Evolutionary conservation across 1,284 basidiomycete genomes (phyloP).

Genomic region (Tausonia pullulans): DNA sequence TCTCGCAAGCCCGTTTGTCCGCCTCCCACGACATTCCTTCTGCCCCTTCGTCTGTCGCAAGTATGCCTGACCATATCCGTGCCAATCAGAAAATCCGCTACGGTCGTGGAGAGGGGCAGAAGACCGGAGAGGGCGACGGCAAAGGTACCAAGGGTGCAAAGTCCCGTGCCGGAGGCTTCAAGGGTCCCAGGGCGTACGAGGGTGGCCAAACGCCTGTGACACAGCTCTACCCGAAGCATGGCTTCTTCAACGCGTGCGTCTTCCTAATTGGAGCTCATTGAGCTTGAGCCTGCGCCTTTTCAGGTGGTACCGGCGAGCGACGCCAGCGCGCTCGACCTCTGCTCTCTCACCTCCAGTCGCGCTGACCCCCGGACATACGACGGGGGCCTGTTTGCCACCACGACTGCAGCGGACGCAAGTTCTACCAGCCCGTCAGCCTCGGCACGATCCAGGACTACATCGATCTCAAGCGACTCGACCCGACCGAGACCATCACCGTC

Average conservation of each 20-base stretch:
- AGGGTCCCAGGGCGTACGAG: constrained; percentile 56
- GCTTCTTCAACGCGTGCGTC: constrained; percentile 82
- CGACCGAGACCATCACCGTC: constrained; percentile 77
- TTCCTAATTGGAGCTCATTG: neutral
- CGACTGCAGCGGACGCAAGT: constrained; percentile 49
- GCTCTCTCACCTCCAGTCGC: too few relatives aligned
- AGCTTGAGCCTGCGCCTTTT: neutral
- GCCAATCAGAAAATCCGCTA: neutral
- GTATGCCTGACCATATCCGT: too few relatives aligned
- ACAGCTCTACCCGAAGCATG: constrained; percentile 84
- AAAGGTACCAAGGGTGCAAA: constrained; percentile 95
- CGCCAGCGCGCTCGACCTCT: too few relatives aligned
- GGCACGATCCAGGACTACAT: constrained; percentile 86
- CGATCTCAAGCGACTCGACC: constrained; percentile 64
- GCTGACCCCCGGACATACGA: too few relatives aligned
- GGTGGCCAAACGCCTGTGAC: constrained; percentile 92
- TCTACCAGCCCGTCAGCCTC: constrained; percentile 73
- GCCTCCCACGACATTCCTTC: too few relatives aligned
- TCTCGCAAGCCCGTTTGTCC: too few relatives aligned
- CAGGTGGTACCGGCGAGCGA: too few relatives aligned
- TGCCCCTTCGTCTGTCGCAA: too few relatives aligned
- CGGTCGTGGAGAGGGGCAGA: constrained; percentile 11
- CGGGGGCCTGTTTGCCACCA: too few relatives aligned
- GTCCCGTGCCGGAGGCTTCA: constrained; percentile 59
- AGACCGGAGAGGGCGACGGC: constrained; percentile 36